A percentile compares a stretch with the other conserved stretches of the same genome.
Evolutionary conservation across 805 yeast species (phyloP).

Genomic region (Hanseniaspora lindneri): DNA sequence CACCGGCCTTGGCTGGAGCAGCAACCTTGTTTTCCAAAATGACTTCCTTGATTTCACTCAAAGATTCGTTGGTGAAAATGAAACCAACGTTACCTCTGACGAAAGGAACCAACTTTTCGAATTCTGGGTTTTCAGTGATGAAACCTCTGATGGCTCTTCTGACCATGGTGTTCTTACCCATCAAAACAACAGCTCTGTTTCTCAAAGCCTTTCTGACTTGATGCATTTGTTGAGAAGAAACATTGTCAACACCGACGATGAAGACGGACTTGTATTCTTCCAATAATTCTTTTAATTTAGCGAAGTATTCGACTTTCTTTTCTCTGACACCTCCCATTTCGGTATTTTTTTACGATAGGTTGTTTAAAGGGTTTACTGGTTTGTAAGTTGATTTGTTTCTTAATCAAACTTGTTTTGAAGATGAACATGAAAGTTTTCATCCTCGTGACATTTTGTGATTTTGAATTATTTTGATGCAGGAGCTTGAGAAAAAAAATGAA

Average conservation of each 20-base stretch:
- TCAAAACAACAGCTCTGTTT: conserved; percentile 85
- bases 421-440: too few relatives aligned
- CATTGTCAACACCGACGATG: conserved; percentile 99
- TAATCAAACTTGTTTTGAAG: too few relatives aligned
- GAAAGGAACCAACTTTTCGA: conserved; percentile 86
- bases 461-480: background rate
- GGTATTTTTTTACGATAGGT: conserved; percentile 73
- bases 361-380: conserved; percentile 57
- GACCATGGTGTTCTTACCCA: conserved; percentile 99
- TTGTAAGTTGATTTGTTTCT: too few relatives aligned
- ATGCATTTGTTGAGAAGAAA: conserved; percentile 99
- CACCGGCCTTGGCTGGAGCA: conserved; percentile 99
- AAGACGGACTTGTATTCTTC: conserved; percentile 96
- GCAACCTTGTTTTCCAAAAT: conserved; percentile 90
- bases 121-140: conserved; percentile 87
- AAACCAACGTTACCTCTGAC: conserved; percentile 98
- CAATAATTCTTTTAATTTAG: conserved; percentile 86
- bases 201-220: conserved; percentile 96
- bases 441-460: background rate
- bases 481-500: background rate
- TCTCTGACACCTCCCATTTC: conserved; percentile 99
- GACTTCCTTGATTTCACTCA: conserved; percentile 81
- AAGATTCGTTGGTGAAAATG: conserved; percentile 95
- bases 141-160: conserved; percentile 99
- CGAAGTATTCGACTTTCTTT: conserved; percentile 90